Evolutionary conservation across 2,329 filamentous ascomycete genomes (phyloP).

Genomic region (Pseudomassariella vexata): DNA sequence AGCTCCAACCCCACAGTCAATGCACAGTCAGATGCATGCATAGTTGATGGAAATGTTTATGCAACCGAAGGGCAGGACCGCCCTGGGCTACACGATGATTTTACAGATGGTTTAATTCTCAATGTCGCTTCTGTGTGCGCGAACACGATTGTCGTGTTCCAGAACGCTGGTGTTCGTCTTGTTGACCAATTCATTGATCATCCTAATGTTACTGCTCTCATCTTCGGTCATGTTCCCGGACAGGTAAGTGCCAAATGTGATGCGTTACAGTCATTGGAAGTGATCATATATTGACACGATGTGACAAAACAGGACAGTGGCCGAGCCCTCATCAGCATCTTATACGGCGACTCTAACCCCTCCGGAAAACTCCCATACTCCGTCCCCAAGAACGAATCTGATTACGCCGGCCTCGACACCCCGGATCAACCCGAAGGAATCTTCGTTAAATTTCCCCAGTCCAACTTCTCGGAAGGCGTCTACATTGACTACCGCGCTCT

Average conservation of each 20-base stretch:
- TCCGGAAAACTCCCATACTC: slow-evolving; percentile 45
- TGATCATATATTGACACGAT: too few species aligned
- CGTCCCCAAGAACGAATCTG: slow-evolving; percentile 38
- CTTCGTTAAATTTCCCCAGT: slow-evolving; percentile 22
- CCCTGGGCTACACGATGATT: slow-evolving; percentile 53
- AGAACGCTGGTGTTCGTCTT: slow-evolving; percentile 55
- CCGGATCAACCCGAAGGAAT: slow-evolving; percentile 36
- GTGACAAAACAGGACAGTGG: slow-evolving; percentile 71
- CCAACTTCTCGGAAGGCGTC: slow-evolving; percentile 49
- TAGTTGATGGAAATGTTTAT: slow-evolving; percentile 52
- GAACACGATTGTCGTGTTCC: slow-evolving; percentile 60
- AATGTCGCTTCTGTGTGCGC: slow-evolving; percentile 43
- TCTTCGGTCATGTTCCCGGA: slow-evolving; percentile 41
- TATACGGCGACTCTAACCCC: slow-evolving; percentile 55
- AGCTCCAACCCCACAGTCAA: slow-evolving; percentile 32
- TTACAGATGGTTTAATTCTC: slow-evolving; percentile 41
- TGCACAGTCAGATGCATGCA: slow-evolving; percentile 47
- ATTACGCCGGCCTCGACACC: slow-evolving; percentile 35
- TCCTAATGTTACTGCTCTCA: slow-evolving; percentile 67
- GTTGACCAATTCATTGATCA: slow-evolving; percentile 55
- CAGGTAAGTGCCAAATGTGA: too few species aligned
- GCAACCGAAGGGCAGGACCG: slow-evolving; percentile 59
- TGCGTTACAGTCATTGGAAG: too few species aligned
- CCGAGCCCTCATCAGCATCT: slow-evolving; percentile 65
- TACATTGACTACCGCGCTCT: slow-evolving; percentile 64